Evolutionary conservation across 2,329 filamentous ascomycete species (phyloP), one percentile per base, ranked within the genome.

Genomic region (Macrophomina phaseolina): DNA sequence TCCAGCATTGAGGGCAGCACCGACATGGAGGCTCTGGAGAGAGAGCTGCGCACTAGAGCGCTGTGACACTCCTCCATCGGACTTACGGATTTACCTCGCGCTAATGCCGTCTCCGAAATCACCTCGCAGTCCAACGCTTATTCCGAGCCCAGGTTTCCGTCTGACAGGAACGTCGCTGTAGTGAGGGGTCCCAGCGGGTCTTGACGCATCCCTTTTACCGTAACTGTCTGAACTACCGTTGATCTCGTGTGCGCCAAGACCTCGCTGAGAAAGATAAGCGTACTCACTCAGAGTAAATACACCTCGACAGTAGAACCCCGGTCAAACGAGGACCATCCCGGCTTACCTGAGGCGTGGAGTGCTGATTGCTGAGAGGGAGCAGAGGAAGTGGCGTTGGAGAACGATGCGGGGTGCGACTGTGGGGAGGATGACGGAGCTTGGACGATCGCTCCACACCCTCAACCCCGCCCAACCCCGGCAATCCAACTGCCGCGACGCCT

Each of bases 11-110:
- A 28, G n/a, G 65, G 65, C 40, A 67, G 65, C 65, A 62, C 65
- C 36, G 65, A 67, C 56, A 67, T 67, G 65, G 65, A 67, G 36
- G 56, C 65, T 36, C 52, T 67, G 48, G 65, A 67, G 5, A 67
- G 65, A 63, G 65, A 67, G 48, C 38, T 67, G 28, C 55, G 65
- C 36, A 67, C 56, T 23, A 52, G 65, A 28, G 36, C 12, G 18
- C 7, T 61, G 46, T 67, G 63, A 65, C 16, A 36, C 38, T 23
- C 38, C 28, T 45, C 38, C 30, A 16, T 62, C 58, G 58, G 58
- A 62, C 40, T 62, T 62, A 62, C 58, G 58, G 58, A 62, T 62
- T 62, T 62, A 62, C 38, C 42, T 38, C n/a, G 42, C 40, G 23
- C 23, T 16, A n/a, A 14, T 56, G 53, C 36, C 34, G 36, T 12